phyloP scores from a whole-genome alignment of 2,329 filamentous ascomycete genomes.

The Reticulascus tulasneorum region DNA sequence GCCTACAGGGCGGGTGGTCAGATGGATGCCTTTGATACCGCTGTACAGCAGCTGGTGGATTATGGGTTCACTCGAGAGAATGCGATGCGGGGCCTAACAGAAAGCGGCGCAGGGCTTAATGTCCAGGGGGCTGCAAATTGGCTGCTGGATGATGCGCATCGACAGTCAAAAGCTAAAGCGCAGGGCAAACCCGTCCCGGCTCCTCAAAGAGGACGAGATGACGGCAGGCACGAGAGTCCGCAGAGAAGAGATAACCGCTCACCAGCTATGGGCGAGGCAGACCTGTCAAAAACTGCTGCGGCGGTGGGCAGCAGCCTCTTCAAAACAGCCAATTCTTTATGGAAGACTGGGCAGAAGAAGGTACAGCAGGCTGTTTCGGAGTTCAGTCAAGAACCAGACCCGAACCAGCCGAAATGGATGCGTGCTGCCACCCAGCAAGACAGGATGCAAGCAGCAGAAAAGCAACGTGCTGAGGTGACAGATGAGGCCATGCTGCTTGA shows the following conservation, averaged over 20 bases:
- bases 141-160: conserved; percentile 87
- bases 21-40: conserved; percentile 59
- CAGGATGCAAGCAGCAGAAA: conserved; percentile 28
- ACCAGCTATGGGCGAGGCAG: conserved; percentile 57
- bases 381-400: conserved; percentile 70
- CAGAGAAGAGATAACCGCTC: conserved; percentile 47
- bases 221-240: conserved; percentile 13
- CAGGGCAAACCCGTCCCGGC: conserved; percentile 46
- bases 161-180: conserved; percentile 71
- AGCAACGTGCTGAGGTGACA: conserved; percentile 42
- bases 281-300: conserved; percentile 76
- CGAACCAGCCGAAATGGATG: conserved; percentile 94
- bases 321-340: conserved; percentile 91
- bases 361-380: conserved; percentile 90
- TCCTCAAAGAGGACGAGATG: conserved; percentile 34
- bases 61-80: conserved; percentile 91
- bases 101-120: conserved; percentile 74
- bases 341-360: conserved; percentile 92
- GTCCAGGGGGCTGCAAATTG: conserved; percentile 85
- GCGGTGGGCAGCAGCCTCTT: conserved; percentile 79
- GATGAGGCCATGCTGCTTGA: conserved; percentile 81
- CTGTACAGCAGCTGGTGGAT: conserved; percentile 84
- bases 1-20: conserved; percentile 11
- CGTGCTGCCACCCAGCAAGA: conserved; percentile 58
- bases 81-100: conserved; percentile 72